Percentiles rank a stretch among this genome's conserved stretches.
These are phyloP conservation scores for Candida berthetii DNA, from an alignment of 805 yeast species.

Conservation along the genomic window DNA sequence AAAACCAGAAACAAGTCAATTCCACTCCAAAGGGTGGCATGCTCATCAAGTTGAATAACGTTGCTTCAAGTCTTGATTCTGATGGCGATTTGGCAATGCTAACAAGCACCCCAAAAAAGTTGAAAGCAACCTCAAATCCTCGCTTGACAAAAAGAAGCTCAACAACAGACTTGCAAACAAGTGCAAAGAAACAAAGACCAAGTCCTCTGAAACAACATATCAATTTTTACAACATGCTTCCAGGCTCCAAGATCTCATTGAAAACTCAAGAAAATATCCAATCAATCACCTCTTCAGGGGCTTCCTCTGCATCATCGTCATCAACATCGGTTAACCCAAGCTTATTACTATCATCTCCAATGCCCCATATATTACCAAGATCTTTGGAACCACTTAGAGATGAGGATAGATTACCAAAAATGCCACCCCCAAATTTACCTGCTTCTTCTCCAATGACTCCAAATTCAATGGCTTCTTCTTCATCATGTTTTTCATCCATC, in stretches of 20 bases:
- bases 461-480: slow-evolving; percentile 11
- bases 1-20: slow-evolving; percentile 3
- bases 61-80: no score
- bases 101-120: background rate
- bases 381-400: background rate
- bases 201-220: background rate
- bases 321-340: slow-evolving; percentile 17
- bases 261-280: slow-evolving; percentile 18
- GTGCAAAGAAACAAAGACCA: background rate
- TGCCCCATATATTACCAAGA: slow-evolving; percentile 4
- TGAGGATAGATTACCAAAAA: background rate
- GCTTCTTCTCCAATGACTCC: slow-evolving; percentile 21
- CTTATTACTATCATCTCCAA: slow-evolving; percentile 20
- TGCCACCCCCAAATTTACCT: background rate
- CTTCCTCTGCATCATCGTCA: background rate
- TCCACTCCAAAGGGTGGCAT: slow-evolving; percentile 22
- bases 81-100: no score
- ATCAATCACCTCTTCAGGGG: slow-evolving; percentile 4
- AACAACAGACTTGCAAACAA: background rate
- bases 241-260: slow-evolving; percentile 6
- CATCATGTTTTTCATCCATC: slow-evolving; percentile 22
- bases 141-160: background rate
- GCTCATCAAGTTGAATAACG: slow-evolving; percentile 8
- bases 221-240: slow-evolving; percentile 3
- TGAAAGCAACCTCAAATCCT: background rate